Conservation (phyloP, 2,329 filamentous ascomycete genomes). For the Xylaria sp. region DNA sequence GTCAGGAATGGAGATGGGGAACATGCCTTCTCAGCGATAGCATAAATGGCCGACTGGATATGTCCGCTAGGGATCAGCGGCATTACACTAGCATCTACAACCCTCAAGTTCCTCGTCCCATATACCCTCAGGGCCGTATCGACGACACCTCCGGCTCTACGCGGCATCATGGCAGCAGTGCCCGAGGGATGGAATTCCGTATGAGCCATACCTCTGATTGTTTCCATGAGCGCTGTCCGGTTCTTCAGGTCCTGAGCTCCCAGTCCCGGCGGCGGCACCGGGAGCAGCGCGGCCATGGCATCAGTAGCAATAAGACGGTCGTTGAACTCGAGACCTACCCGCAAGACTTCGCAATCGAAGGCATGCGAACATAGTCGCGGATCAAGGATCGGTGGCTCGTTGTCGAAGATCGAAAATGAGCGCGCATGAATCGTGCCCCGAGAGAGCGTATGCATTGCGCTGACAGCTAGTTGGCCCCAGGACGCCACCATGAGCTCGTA, state of each 20-base stretch:
- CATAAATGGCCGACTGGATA: conserved; percentile 46
- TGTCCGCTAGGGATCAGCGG: conserved; percentile 56
- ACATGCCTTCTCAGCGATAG: conserved; percentile 53
- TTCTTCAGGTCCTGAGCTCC: conserved; percentile 39
- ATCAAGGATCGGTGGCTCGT: conserved; percentile 54
- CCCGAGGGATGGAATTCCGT: conserved; percentile 58
- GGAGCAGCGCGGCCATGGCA: conserved; percentile 42
- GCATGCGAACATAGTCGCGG: conserved; percentile 57
- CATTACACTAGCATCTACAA: conserved; percentile 58
- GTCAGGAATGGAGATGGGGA: background rate
- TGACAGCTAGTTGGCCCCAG: conserved; percentile 49
- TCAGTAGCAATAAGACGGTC: conserved; percentile 44
- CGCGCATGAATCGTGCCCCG: conserved; percentile 55
- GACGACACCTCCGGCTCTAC: conserved; percentile 56
- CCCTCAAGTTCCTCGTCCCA: conserved; percentile 55
- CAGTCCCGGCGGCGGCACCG: conserved; percentile 41
- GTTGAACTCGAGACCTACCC: conserved; percentile 44
- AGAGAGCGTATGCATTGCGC: conserved; percentile 55
- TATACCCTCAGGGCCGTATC: conserved; percentile 55
- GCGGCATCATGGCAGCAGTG: conserved; percentile 58
- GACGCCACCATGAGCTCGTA: conserved; percentile 49
- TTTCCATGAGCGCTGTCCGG: conserved; percentile 41
- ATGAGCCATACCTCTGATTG: conserved; percentile 43
- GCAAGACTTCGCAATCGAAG: conserved; percentile 51
- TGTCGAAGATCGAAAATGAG: conserved; percentile 50